These are phyloP conservation scores for Colletotrichum ledebouriae DNA, from an alignment of 2,329 filamentous ascomycete species.

Conservation along the genomic window DNA sequence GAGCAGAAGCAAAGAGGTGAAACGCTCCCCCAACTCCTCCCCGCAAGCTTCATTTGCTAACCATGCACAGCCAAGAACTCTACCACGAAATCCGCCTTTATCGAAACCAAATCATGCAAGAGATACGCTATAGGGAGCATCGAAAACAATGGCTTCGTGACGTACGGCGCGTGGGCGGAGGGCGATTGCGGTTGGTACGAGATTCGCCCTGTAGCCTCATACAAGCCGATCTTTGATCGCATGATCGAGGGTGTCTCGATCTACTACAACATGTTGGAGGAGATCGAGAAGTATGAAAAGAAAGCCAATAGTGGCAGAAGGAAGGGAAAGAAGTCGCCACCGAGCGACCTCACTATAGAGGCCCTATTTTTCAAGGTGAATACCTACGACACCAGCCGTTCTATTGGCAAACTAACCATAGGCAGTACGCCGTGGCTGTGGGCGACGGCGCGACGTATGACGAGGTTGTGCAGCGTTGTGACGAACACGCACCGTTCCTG, in stretches of 20 bases:
- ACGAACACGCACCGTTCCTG: conserved; percentile 65
- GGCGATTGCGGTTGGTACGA: conserved; percentile 78
- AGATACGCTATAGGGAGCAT: conserved; percentile 67
- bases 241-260: conserved; percentile 75
- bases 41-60: conserved; percentile 7
- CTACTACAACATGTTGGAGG: conserved; percentile 73
- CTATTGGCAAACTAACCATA: conserved; percentile 12
- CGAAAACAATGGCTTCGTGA: conserved; percentile 53
- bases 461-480: conserved; percentile 62
- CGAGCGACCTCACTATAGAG: conserved; percentile 35
- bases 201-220: conserved; percentile 69
- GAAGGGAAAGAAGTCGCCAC: conserved; percentile 29
- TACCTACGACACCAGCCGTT: neutral
- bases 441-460: conserved; percentile 66
- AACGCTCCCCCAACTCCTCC: conserved; percentile 42
- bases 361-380: conserved; percentile 52
- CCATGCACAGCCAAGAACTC: conserved; percentile 51
- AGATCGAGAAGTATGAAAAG: conserved; percentile 60
- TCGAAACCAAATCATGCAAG: conserved; percentile 67
- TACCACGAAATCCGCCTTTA: conserved; percentile 51
- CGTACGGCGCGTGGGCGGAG: conserved; percentile 74
- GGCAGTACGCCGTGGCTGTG: conserved; percentile 63
- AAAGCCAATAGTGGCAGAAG: conserved; percentile 52
- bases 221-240: conserved; percentile 67
- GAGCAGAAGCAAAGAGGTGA: conserved; percentile 60